phyloP scores from a whole-genome alignment of 208 protist genomes.

The Acanthamoeba divionensis region DNA sequence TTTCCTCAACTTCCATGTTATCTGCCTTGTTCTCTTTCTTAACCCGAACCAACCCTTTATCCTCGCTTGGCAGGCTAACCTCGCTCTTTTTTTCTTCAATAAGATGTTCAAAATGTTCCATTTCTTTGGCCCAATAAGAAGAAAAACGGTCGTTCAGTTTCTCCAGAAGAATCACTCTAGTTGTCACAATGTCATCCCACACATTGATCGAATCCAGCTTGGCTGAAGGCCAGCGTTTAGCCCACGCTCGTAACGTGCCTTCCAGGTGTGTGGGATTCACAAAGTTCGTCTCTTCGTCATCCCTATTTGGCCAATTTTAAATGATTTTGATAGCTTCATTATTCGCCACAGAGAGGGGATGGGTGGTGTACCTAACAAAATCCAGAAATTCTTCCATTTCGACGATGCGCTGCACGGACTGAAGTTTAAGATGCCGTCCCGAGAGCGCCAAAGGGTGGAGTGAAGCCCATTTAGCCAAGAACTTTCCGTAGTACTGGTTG shows the following conservation, averaged over 20 bases:
- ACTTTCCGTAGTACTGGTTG: constrained; percentile 60
- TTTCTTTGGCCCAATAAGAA: background rate
- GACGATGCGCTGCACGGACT: constrained; percentile 72
- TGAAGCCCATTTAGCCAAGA: constrained; percentile 70
- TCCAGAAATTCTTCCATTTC: constrained; percentile 77
- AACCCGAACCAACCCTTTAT: background rate
- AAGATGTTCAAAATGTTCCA: background rate
- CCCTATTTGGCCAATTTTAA: background rate
- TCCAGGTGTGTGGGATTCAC: background rate
- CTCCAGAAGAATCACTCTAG: constrained; percentile 67
- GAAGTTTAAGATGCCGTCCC: constrained; percentile 64
- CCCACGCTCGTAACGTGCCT: background rate
- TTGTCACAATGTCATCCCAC: constrained; percentile 77
- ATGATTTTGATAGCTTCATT: background rate
- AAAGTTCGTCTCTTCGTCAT: constrained; percentile 39
- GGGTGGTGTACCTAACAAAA: constrained; percentile 27
- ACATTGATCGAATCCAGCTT: constrained; percentile 68
- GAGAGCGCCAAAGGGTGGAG: constrained; percentile 64
- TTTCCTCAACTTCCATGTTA: constrained; percentile 25
- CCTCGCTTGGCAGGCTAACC: background rate
- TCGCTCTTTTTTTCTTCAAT: background rate
- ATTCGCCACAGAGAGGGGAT: background rate
- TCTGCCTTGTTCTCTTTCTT: background rate
- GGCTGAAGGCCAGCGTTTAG: background rate
- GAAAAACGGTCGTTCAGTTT: constrained; percentile 69